A percentile compares a stretch with the other conserved stretches of the same genome.
Evolutionary conservation across 2,329 filamentous ascomycete species (phyloP).

Genomic region (Monilinia laxa): DNA sequence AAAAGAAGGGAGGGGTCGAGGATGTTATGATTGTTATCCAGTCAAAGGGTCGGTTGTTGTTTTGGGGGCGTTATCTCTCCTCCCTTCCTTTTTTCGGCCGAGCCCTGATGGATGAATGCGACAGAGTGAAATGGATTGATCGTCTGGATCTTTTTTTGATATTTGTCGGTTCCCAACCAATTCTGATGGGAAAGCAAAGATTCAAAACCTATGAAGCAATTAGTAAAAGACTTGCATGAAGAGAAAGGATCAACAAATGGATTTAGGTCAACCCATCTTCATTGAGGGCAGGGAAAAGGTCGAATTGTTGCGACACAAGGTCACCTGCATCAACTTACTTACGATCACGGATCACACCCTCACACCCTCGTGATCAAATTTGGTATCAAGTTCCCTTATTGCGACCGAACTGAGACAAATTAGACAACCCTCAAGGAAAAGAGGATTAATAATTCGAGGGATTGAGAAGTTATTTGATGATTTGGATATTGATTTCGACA

Average conservation of each 20-base stretch:
- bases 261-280: background rate
- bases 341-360: background rate
- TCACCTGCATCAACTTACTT: constrained; percentile 4
- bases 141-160: constrained; percentile 2
- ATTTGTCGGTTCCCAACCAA: background rate
- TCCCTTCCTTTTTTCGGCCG: background rate
- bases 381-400: background rate
- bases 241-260: background rate
- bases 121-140: background rate
- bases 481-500: no score
- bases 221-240: constrained; percentile 9
- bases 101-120: constrained; percentile 4
- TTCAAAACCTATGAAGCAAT: constrained; percentile 1
- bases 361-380: background rate
- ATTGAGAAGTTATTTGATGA: background rate
- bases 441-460: background rate
- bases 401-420: background rate
- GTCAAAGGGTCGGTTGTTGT: background rate
- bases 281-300: background rate
- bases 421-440: background rate
- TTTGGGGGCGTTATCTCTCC: background rate
- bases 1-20: background rate
- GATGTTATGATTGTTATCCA: background rate
- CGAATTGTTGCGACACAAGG: constrained; percentile 1
- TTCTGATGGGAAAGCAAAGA: background rate